Evolutionary conservation across 2,329 filamentous ascomycete species (phyloP), one percentile per base, ranked within the genome.

Genomic region (Aspergillus spinulosporus): DNA sequence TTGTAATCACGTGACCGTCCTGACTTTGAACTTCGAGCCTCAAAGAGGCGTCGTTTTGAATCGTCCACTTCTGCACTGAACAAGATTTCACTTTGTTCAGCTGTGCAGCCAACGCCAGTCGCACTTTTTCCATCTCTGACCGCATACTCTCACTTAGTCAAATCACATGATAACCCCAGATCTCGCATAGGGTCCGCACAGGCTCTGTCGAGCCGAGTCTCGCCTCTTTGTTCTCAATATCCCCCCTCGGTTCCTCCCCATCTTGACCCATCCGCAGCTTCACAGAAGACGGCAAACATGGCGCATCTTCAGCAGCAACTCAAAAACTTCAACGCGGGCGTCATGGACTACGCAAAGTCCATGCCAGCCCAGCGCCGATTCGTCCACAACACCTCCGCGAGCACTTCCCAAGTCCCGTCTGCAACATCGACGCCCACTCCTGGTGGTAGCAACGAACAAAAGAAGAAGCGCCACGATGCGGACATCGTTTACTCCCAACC

Each of bases 401-500:
- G 84, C 85, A 40, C 85, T 80, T 45, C 88, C 79, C 26, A 82
- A 79, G 65, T 66, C 32, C 65, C 72, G 1, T 73, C 72, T 2
- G 70, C 72, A 34, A 61, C 63, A 21, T 62, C 71, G 5, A 74
- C 71, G 5, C 70, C 71, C 4, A 67, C 69, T 9, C 60, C 69
- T 28, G 49, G 64, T 47, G 53, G 58, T 55, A 70, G 69, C 29
- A 50, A 64, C 57, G 71, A 73, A 46, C 77, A 76, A 59, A 85
- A 86, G 65, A 77, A 79, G 59, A 89, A 89, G 68, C 82, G 86
- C 6, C 82, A 84, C 48, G 82, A 82, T 66, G 66, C 68, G 4
- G 74, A 76, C 42, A 73, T 75, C 42, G 72, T 89, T 52, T 93
- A 87, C 75, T 92, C 89, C 54, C 90, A 92, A 76, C 89, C 89